Base-by-base conservation (phyloP, 345 rosid genomes). In the Citrus sinensis region DNA sequence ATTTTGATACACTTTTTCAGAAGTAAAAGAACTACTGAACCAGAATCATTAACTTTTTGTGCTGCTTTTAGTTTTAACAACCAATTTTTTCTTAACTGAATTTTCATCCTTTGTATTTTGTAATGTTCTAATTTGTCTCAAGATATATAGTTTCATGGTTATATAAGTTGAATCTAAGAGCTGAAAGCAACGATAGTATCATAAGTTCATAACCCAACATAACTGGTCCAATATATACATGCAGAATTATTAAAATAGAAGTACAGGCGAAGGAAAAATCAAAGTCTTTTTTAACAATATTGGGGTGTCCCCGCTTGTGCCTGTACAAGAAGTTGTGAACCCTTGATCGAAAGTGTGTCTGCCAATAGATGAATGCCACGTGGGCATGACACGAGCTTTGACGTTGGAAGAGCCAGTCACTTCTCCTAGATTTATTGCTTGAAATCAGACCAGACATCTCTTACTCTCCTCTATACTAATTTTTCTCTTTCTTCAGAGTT, bases 371-470 rank as follows among this genome's bases (percentile, higher is more conserved):
- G 30, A 13, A 24, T 22, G 30, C 75, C 80, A 80, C 80, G 77
- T 79, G 85, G 86, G 70, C 24, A 35, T 20, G 64, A 34, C 58
- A 29, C 39, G 22, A 11, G 61, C 49, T 63, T 75, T 76, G 76
- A 75, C 81, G 64, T 70, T 68, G 7, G 69, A 20, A n/a, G 22
- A 70, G 78, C 34, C 8, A 64, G 76, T 68, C 67, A 29, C 81
- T 54, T 71, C 63, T 74, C 17, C 83, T 42, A 64, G 56, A 73
- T 79, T 84, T 40, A 78, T 81, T 87, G 83, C 84, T 74, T 74
- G 37, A 71, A 77, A 74, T 5, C 75, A 42, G 79, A 80, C 75
- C 80, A 55, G 76, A 79, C 77, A 70, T 74, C 73, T 73, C 75
- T 73, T 66, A 25, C 81, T 6, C 59, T 42, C 56, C 51, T 3